These are phyloP conservation scores for Halophytophthora batemanensis DNA, from an alignment of 352 stramenopile species.

Conservation along the genomic window DNA sequence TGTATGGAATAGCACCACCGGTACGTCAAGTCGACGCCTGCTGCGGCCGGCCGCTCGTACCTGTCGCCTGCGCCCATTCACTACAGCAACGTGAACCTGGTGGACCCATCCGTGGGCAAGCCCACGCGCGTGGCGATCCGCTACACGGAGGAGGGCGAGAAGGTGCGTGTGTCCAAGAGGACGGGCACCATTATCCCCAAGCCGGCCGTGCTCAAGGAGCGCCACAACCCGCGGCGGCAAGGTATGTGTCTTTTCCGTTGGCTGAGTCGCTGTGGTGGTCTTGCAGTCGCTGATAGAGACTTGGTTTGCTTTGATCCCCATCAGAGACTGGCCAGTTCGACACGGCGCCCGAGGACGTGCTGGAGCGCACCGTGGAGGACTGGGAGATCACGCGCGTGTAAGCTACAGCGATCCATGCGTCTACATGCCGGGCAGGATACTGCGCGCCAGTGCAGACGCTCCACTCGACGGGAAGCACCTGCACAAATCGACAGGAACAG, in stretches of 20 bases:
- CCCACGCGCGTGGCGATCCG: conserved; percentile 75
- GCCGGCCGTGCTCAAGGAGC: conserved; percentile 88
- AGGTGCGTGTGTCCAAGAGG: conserved; percentile 94
- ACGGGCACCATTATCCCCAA: conserved; percentile 95
- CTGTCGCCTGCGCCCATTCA: conserved; percentile 79
- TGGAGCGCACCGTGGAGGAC: conserved; percentile 76
- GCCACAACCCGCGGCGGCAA: conserved; percentile 79
- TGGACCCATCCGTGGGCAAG: conserved; percentile 79
- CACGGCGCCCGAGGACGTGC: conserved; percentile 71
- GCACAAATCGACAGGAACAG: neutral
- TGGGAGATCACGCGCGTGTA: conserved; percentile 75
- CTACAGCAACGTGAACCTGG: conserved; percentile 86
- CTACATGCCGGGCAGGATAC: too few species aligned
- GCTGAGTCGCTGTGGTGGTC: neutral
- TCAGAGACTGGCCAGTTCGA: conserved; percentile 80
- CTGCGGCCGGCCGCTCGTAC: conserved; percentile 68
- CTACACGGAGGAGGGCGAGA: conserved; percentile 91
- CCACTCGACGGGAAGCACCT: neutral
- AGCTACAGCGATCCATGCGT: neutral
- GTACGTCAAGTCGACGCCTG: conserved; percentile 79
- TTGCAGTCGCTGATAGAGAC: conserved; percentile 7
- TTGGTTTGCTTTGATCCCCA: conserved; percentile 6
- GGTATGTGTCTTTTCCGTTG: conserved; percentile 26
- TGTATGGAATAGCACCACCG: conserved; percentile 45
- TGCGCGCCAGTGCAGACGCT: too few species aligned